Conservation (phyloP, 768 basidiomycete genomes). For the Pilatotrama ljubarskyi region DNA sequence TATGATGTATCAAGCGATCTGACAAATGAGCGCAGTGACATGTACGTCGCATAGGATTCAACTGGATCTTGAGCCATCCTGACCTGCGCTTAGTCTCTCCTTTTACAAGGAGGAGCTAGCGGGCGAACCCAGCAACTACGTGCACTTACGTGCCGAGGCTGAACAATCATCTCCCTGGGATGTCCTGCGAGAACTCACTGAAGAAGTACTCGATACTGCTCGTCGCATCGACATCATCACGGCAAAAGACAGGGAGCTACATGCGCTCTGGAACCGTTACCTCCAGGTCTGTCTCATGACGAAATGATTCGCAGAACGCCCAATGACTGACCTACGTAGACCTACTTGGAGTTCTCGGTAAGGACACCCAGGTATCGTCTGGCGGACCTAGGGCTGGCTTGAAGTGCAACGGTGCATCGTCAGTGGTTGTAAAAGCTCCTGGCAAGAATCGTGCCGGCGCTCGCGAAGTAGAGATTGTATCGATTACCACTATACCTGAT, state of each 20-base stretch:
- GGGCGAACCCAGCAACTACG: conserved; percentile 22
- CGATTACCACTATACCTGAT: too few relatives aligned
- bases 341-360: conserved; percentile 14
- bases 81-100: conserved; percentile 8
- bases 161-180: conserved; percentile 7
- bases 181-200: conserved; percentile 12
- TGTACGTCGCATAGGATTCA: not conserved
- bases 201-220: conserved; percentile 19
- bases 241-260: conserved; percentile 1
- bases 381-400: conserved; percentile 7
- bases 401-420: not conserved
- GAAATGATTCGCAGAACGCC: too few relatives aligned
- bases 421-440: too few relatives aligned
- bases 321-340: too few relatives aligned
- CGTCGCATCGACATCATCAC: conserved; percentile 6
- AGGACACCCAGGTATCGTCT: conserved; percentile 15
- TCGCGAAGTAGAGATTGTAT: too few relatives aligned
- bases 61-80: too few relatives aligned
- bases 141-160: conserved; percentile 19
- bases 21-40: conserved; percentile 1
- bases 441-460: too few relatives aligned
- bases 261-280: conserved; percentile 12
- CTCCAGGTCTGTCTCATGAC: conserved; percentile 5
- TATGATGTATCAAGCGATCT: too few relatives aligned
- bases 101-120: conserved; percentile 26